These are phyloP conservation scores for Geotrichum histeridarum DNA, from an alignment of 1,139 yeast genomes.

Conservation along the genomic window DNA sequence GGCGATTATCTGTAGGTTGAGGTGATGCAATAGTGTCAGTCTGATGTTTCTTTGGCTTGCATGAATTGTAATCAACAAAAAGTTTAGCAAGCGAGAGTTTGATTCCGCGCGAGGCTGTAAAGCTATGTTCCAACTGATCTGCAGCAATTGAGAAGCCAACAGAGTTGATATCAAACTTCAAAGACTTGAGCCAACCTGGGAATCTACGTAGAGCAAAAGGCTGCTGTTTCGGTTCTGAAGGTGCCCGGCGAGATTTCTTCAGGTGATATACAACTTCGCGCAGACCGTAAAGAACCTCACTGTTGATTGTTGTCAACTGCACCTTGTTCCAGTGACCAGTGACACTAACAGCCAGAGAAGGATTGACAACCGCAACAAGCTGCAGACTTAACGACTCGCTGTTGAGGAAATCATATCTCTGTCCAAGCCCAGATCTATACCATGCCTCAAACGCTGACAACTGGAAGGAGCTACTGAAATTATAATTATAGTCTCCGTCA, in stretches of 20 bases:
- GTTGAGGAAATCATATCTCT: conserved; percentile 32
- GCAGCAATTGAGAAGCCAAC: conserved; percentile 31
- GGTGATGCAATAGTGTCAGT: too few relatives aligned
- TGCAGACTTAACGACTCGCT: conserved; percentile 31
- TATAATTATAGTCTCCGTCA: conserved; percentile 28
- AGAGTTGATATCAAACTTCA: conserved; percentile 30
- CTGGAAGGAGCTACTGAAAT: conserved; percentile 28
- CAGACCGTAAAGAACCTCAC: conserved; percentile 31
- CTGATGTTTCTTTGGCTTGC: not conserved
- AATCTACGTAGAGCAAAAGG: conserved; percentile 27
- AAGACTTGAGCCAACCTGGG: conserved; percentile 34
- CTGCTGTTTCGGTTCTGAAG: not conserved
- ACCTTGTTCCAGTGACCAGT: conserved; percentile 30
- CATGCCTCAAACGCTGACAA: conserved; percentile 32
- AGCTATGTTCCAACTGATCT: conserved; percentile 13
- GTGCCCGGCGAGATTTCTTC: conserved; percentile 7
- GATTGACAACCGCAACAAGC: conserved; percentile 31
- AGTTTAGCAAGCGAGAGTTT: conserved; percentile 3
- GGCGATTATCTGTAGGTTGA: conserved; percentile 12
- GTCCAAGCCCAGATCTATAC: conserved; percentile 32
- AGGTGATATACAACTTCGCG: conserved; percentile 28
- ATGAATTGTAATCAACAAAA: conserved; percentile 1
- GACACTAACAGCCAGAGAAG: conserved; percentile 28
- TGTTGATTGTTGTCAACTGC: conserved; percentile 28
- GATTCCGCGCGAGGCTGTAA: conserved; percentile 13